Percentiles rank a stretch among this genome's conserved stretches.
These are phyloP conservation scores for Thermothelomyces thermophilus DNA, from an alignment of 2,329 filamentous ascomycete species.

Conservation along the genomic window DNA sequence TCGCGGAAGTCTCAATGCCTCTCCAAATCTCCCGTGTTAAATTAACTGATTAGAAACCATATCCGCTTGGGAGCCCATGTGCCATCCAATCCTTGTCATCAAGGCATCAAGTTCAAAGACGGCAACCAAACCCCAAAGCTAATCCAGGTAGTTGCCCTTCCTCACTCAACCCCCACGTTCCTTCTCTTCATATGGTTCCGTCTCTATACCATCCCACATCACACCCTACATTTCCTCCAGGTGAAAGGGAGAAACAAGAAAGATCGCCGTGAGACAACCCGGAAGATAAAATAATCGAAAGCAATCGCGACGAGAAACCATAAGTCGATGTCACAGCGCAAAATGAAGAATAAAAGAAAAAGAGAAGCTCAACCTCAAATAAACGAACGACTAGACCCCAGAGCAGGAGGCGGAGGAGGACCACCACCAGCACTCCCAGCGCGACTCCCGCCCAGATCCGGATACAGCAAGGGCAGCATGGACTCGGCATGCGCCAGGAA, in stretches of 20 bases:
- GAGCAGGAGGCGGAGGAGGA: not conserved
- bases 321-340: not conserved
- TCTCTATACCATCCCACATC: too few species aligned
- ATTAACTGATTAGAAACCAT: not conserved
- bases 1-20: not conserved
- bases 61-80: too few species aligned
- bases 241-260: not conserved
- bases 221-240: too few species aligned
- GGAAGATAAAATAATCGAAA: not conserved
- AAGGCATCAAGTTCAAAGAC: too few species aligned
- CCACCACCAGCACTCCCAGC: not conserved
- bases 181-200: too few species aligned
- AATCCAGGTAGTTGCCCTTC: too few species aligned
- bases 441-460: not conserved
- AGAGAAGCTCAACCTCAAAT: not conserved
- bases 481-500: constrained; percentile 1
- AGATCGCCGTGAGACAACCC: not conserved
- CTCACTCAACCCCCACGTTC: too few species aligned
- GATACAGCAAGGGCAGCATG: not conserved
- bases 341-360: not conserved
- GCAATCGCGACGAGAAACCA: not conserved
- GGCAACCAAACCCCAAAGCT: too few species aligned
- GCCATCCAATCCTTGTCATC: too few species aligned
- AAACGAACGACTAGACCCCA: not conserved
- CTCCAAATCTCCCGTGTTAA: not conserved